phyloP scores from a whole-genome alignment of 1,284 basidiomycete genomes.

The Cryptococcus sp. region DNA sequence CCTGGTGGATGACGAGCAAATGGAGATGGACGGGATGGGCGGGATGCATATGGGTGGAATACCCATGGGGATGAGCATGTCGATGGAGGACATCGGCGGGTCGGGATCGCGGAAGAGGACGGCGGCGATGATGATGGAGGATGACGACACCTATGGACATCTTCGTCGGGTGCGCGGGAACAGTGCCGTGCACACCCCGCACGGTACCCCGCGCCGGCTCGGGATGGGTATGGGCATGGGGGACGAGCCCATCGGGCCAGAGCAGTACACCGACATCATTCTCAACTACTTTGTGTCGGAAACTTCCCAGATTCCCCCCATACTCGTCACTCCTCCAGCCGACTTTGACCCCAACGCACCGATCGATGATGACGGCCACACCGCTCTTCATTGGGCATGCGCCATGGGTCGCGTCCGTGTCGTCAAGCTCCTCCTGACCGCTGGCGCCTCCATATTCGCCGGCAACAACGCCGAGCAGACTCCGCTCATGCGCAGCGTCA shows the following conservation, averaged over 20 bases:
- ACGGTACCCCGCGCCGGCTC: slow-evolving; percentile 23
- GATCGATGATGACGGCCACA: slow-evolving; percentile 98
- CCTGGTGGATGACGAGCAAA: slow-evolving; percentile 20
- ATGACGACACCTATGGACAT: slow-evolving; percentile 40
- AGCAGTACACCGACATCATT: slow-evolving; percentile 85
- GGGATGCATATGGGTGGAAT: slow-evolving; percentile 8
- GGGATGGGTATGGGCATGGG: slow-evolving; percentile 19
- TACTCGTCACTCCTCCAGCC: slow-evolving; percentile 82
- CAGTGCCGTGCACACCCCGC: slow-evolving; percentile 44
- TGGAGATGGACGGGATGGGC: slow-evolving; percentile 19
- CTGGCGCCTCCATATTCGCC: slow-evolving; percentile 95
- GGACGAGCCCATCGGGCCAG: slow-evolving; percentile 43
- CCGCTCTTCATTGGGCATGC: slow-evolving; percentile 96
- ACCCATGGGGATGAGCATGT: slow-evolving; percentile 5
- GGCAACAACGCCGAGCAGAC: slow-evolving; percentile 97
- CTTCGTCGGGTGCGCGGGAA: slow-evolving; percentile 35
- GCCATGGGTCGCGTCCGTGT: slow-evolving; percentile 98
- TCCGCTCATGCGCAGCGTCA: slow-evolving; percentile 95
- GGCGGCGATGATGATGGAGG: slow-evolving; percentile 37
- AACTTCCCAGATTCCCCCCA: slow-evolving; percentile 82
- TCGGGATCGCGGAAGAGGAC: slow-evolving; percentile 30
- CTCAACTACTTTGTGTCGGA: slow-evolving; percentile 99
- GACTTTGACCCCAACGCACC: slow-evolving; percentile 96
- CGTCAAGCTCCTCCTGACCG: slow-evolving; percentile 88
- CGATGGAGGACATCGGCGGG: slow-evolving; percentile 5